Conservation (phyloP, 768 basidiomycete species). For the Mycena vitilis region DNA sequence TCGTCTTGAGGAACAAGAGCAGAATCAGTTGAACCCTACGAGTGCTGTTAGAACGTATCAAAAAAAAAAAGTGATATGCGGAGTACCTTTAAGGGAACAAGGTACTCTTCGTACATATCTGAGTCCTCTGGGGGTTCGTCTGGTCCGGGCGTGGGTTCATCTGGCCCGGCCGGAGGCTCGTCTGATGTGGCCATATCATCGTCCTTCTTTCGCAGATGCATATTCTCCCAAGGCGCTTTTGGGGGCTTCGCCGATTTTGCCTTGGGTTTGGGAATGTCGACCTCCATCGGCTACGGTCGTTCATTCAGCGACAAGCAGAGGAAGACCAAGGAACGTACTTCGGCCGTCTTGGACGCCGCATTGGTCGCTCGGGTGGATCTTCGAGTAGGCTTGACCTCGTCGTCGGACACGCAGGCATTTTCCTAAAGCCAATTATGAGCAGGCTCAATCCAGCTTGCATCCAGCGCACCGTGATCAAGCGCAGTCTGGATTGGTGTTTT, state of each 20-base stretch:
- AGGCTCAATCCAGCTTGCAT: no score
- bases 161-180: slow-evolving; percentile 30
- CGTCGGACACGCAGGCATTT: slow-evolving; percentile 15
- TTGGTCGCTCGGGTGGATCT: slow-evolving; percentile 24
- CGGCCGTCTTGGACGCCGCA: slow-evolving; percentile 10
- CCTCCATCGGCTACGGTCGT: slow-evolving; percentile 16
- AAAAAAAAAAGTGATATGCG: background rate
- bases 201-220: slow-evolving; percentile 35
- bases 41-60: background rate
- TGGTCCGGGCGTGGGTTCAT: background rate
- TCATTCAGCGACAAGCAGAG: background rate
- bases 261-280: slow-evolving; percentile 7
- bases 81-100: slow-evolving; percentile 27
- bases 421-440: background rate
- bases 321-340: background rate
- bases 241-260: slow-evolving; percentile 37
- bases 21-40: slow-evolving; percentile 16
- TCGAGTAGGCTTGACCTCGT: slow-evolving; percentile 23
- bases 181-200: slow-evolving; percentile 20
- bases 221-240: slow-evolving; percentile 47
- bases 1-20: slow-evolving; percentile 39
- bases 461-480: background rate
- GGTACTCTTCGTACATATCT: slow-evolving; percentile 21
- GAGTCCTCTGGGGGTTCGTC: slow-evolving; percentile 1
- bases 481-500: no score